phyloP scores from a whole-genome alignment of 352 stramenopile genomes.

The Pythium dissotocum region DNA sequence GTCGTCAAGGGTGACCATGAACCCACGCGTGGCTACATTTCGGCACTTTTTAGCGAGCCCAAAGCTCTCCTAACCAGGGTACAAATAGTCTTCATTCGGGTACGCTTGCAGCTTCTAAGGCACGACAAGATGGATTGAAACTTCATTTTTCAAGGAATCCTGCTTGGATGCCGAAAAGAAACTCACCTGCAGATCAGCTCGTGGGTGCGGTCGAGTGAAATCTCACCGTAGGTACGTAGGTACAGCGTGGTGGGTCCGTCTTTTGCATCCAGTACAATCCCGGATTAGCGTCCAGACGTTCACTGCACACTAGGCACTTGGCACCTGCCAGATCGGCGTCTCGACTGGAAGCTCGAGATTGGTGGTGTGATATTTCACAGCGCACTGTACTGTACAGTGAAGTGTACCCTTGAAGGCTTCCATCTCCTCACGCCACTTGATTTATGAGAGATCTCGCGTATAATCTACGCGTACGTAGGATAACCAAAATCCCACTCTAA shows the following conservation, averaged over 20 bases:
- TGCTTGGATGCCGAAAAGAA: not conserved
- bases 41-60: too few species aligned
- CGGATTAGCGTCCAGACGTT: not conserved
- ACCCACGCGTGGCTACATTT: conserved; percentile 1
- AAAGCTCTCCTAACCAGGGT: too few species aligned
- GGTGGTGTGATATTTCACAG: not conserved
- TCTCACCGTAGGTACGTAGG: not conserved
- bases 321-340: too few species aligned
- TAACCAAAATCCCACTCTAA: not conserved
- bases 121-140: not conserved
- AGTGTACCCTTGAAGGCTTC: not conserved
- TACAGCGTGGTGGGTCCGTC: not conserved
- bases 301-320: not conserved
- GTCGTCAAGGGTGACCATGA: not conserved
- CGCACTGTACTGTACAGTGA: not conserved
- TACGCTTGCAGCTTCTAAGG: not conserved
- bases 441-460: conserved; percentile 3
- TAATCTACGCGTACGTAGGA: not conserved
- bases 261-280: not conserved
- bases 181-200: not conserved
- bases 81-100: too few species aligned
- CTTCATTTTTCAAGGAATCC: too few species aligned
- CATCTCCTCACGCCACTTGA: not conserved
- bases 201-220: not conserved
- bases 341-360: too few species aligned